Conservation (phyloP, 768 basidiomycete species). For the Lentinula edodes region DNA sequence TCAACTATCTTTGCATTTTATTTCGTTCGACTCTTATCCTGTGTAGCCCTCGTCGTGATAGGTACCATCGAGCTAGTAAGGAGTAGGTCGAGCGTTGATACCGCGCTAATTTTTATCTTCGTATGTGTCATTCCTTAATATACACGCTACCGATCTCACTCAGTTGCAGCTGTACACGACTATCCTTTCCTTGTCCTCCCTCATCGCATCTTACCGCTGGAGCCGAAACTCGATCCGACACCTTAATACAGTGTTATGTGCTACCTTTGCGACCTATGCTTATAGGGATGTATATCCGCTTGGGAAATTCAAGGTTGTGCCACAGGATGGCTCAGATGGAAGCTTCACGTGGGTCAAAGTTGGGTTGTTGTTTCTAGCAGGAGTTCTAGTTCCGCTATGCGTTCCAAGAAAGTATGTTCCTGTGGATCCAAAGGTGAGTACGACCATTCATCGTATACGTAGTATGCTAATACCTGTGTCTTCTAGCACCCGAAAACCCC, state of each 20-base stretch:
- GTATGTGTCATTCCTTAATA: constrained; percentile 15
- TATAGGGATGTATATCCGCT: constrained; percentile 62
- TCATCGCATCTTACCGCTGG: constrained; percentile 30
- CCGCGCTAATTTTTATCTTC: constrained; percentile 24
- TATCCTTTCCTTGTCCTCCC: constrained; percentile 34
- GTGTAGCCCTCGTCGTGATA: constrained; percentile 40
- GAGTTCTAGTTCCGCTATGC: constrained; percentile 45
- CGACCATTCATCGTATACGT: background rate
- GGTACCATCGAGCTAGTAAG: constrained; percentile 36
- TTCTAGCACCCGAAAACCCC: constrained; percentile 8
- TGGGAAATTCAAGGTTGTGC: constrained; percentile 42
- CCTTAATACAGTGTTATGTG: constrained; percentile 41
- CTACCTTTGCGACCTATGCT: constrained; percentile 40
- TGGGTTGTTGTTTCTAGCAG: constrained; percentile 34
- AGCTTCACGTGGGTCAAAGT: constrained; percentile 49
- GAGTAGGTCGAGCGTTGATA: constrained; percentile 20
- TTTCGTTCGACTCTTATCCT: constrained; percentile 31
- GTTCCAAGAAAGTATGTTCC: constrained; percentile 55
- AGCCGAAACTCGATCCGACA: constrained; percentile 36
- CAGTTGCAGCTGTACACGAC: constrained; percentile 34
- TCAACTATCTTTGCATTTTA: background rate
- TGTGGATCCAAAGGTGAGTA: constrained; percentile 38
- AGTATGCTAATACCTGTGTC: background rate
- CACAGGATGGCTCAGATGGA: constrained; percentile 44
- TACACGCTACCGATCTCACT: background rate